These are phyloP conservation scores for Leishmania tarentolae DNA, from an alignment of 208 protist genomes.

Conservation along the genomic window DNA sequence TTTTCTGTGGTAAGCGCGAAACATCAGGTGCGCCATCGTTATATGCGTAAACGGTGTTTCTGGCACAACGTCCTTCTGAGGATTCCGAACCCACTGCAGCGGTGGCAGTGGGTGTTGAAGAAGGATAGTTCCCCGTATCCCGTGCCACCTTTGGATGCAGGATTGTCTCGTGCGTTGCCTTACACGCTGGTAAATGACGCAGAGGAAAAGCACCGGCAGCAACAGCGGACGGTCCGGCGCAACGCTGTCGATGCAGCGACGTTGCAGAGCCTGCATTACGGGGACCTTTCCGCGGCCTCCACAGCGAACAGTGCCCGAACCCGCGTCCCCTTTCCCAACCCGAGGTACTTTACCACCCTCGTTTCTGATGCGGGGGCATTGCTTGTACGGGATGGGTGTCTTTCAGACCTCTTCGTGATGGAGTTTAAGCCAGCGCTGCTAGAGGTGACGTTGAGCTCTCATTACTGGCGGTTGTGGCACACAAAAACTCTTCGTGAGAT, in stretches of 20 bases:
- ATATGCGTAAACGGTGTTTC: background rate
- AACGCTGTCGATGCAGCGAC: slow-evolving; percentile 21
- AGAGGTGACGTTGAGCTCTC: background rate
- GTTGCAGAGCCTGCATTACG: background rate
- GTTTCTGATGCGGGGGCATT: slow-evolving; percentile 9
- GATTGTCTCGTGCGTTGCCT: background rate
- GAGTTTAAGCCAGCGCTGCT: slow-evolving; percentile 26
- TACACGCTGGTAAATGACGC: slow-evolving; percentile 16
- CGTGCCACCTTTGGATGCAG: background rate
- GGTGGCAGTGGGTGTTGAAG: slow-evolving; percentile 5
- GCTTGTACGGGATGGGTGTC: slow-evolving; percentile 19
- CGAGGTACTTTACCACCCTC: slow-evolving; percentile 14
- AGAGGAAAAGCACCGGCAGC: background rate
- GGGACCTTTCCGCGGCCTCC: background rate
- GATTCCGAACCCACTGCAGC: background rate
- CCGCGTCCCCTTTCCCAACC: background rate
- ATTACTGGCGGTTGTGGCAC: background rate
- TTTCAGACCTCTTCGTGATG: slow-evolving; percentile 52
- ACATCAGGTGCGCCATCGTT: background rate
- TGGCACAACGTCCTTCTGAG: background rate
- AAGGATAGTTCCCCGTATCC: background rate
- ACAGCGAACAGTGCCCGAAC: background rate
- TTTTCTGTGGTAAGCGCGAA: background rate
- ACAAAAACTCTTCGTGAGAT: too few species aligned
- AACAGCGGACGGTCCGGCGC: slow-evolving; percentile 4